Base-by-base conservation (phyloP, 2,329 filamentous ascomycete genomes). In the Teratosphaeriaceae sp. region DNA sequence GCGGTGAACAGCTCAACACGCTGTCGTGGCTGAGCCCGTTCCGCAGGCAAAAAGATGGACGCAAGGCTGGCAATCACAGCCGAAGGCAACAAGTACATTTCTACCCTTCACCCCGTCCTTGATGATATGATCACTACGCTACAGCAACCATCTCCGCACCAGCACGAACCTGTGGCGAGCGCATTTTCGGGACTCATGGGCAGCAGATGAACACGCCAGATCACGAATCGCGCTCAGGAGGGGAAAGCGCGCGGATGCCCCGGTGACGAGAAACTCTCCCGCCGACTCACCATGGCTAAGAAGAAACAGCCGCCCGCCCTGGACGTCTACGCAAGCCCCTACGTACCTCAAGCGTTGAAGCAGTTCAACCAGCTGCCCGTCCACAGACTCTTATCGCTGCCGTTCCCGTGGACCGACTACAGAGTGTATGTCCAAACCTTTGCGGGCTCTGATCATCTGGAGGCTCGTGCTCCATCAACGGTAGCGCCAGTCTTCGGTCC, bases 301-400 rank as follows among this genome's bases (percentile, higher is more conserved):
- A 9, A 6, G 12, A 38, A 29, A n/a, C n/a, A n/a, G 19, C 15
- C 38, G 12, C 7, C 20, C 19, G 18, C 7, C 16, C 11, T 52
- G 20, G 53, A 57, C 40, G 46, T 53, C 9, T 55, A 57, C 23
- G 55, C 55, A 8, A 31, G 39, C 29, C 47, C 53, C 2, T 57
- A 52, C 35, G 36, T 57, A 21, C 55, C 53, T 2, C 44, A 39
- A 27, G 40, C n/a, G 21, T 16, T 38, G 21, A 48, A 38, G 44
- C 35, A 26, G 31, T 34, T 53, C 29, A 54, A 54, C 30, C 18
- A 46, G 11, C 44, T 42, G 19, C 43, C 47, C 21, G 46, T 45
- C 26, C 33, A 40, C 15, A 12, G 36, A 20, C 27, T 52, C 9
- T 31, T 34, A n/a, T 49, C 40, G 15, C 21, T 21, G 15, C 47